Conservation (phyloP, 257 asterid species). For the Fraxinus americana region DNA sequence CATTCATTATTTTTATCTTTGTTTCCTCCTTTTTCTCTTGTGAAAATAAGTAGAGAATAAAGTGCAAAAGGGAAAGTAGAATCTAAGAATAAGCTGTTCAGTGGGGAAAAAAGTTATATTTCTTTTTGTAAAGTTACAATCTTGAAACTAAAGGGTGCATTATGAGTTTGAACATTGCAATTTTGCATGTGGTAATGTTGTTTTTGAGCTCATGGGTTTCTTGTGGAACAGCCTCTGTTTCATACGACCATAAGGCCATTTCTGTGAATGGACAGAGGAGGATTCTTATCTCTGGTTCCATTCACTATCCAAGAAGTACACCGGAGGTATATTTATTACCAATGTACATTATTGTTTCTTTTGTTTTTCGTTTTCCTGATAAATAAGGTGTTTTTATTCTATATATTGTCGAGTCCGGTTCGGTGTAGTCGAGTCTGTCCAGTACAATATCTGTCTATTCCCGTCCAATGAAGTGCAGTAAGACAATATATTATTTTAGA, state of each 20-base stretch:
- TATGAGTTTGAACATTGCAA: slow-evolving; percentile 27
- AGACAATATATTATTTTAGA: no score
- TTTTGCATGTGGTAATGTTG: slow-evolving; percentile 30
- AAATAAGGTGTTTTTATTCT: background rate
- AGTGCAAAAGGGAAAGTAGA: slow-evolving; percentile 32
- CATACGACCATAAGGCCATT: slow-evolving; percentile 54
- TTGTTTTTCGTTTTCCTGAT: background rate
- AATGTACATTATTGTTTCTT: slow-evolving; percentile 11
- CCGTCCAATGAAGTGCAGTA: no score
- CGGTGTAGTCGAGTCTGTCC: background rate
- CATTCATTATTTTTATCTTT: background rate
- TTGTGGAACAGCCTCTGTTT: slow-evolving; percentile 40
- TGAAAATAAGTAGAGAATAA: slow-evolving; percentile 38
- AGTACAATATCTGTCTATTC: background rate
- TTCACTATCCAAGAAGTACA: slow-evolving; percentile 66
- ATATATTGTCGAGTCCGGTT: background rate
- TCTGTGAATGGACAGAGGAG: slow-evolving; percentile 53
- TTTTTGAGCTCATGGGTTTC: slow-evolving; percentile 35
- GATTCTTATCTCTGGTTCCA: slow-evolving; percentile 60
- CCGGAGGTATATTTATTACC: slow-evolving; percentile 48
- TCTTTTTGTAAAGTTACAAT: slow-evolving; percentile 19
- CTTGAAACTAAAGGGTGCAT: slow-evolving; percentile 16
- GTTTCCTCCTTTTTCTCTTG: background rate
- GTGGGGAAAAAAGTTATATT: background rate
- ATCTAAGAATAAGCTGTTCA: background rate